phyloP scores from a whole-genome alignment of 805 yeast species.

The Myxozyma neglecta region DNA sequence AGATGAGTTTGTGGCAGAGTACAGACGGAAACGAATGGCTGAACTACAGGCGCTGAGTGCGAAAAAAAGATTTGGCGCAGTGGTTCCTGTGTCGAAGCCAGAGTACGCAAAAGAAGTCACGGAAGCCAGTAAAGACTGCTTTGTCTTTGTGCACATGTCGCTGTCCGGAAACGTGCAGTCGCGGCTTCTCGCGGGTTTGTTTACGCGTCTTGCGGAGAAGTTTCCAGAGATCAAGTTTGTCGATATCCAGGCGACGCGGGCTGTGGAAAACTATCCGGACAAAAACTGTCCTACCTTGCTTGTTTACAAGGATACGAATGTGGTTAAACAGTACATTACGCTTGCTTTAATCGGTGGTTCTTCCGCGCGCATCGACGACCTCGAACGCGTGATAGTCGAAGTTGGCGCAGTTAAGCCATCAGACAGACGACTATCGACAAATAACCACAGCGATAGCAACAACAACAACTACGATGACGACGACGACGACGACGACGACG shows the following conservation, averaged over 20 bases:
- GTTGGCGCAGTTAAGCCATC: slow-evolving; percentile 62
- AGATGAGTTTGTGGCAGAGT: slow-evolving; percentile 63
- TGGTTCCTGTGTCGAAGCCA: slow-evolving; percentile 76
- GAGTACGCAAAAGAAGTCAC: slow-evolving; percentile 88
- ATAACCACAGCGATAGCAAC: not conserved
- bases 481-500: slow-evolving; percentile 9
- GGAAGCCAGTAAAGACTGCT: slow-evolving; percentile 61
- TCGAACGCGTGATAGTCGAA: slow-evolving; percentile 70
- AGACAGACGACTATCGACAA: slow-evolving; percentile 59
- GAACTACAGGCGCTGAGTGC: slow-evolving; percentile 61
- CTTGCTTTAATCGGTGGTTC: slow-evolving; percentile 82
- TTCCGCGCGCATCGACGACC: slow-evolving; percentile 63
- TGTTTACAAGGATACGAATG: slow-evolving; percentile 74
- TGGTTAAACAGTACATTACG: slow-evolving; percentile 78
- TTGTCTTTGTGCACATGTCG: slow-evolving; percentile 77
- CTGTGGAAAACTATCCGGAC: slow-evolving; percentile 90
- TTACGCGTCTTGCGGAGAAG: slow-evolving; percentile 58
- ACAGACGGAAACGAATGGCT: slow-evolving; percentile 73
- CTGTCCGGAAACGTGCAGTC: slow-evolving; percentile 50
- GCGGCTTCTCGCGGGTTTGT: slow-evolving; percentile 62
- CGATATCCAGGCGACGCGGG: slow-evolving; percentile 87
- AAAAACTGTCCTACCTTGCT: slow-evolving; percentile 87
- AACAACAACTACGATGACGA: slow-evolving; percentile 20
- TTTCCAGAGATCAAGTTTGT: slow-evolving; percentile 85
- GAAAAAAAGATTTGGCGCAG: slow-evolving; percentile 61